Evolutionary conservation across 129 eudicot species (phyloP), one percentile per base, ranked within the genome.

Genomic region (Centella asiatica): DNA sequence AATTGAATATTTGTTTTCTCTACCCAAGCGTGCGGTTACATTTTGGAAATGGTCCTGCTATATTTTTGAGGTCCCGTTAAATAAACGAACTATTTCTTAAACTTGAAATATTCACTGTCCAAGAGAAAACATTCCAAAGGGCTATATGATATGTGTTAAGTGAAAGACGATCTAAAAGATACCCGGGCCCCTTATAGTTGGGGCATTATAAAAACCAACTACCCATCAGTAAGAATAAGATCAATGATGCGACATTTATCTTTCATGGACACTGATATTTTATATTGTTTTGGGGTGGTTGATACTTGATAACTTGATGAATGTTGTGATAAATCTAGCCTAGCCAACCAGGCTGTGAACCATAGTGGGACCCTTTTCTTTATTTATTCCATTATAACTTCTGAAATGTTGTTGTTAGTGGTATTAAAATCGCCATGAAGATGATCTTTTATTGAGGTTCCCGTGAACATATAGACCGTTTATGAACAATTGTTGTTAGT

Each of bases 341-440:
- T 34, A 37, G 6, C 47, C 69, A 37, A 25, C 70, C 70, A 66
- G 60, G 70, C 50, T 66, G 34, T 66, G 62, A 51, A 7, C 33
- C 70, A 51, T 11, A 17, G 0, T 23, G 70, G 62, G 62, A 18
- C 61, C 70, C 39, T 20, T 52, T 11, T 46, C 46, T 52, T 15
- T 18, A 14, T 29, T 27, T 53, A 24, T 18, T 24, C 44, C 28
- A 33, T 50, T 24, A 48, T 64, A 49, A 23, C 55, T 36, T 51
- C 27, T 50, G 37, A 23, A 65, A 7, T 34, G 22, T 4, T 65
- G 18, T 27, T 26, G n/a, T n/a, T n/a, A n/a, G 26, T 5, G 17
- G 8, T 7, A n/a, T 28, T 56, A 20, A 7, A 36, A 36, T 6
- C 42, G 42, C 60, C 28, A 55, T 55, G 60, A 23, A 29, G 60